phyloP scores from a whole-genome alignment of 23 red algal species.

The Gracilariopsis chorda region DNA sequence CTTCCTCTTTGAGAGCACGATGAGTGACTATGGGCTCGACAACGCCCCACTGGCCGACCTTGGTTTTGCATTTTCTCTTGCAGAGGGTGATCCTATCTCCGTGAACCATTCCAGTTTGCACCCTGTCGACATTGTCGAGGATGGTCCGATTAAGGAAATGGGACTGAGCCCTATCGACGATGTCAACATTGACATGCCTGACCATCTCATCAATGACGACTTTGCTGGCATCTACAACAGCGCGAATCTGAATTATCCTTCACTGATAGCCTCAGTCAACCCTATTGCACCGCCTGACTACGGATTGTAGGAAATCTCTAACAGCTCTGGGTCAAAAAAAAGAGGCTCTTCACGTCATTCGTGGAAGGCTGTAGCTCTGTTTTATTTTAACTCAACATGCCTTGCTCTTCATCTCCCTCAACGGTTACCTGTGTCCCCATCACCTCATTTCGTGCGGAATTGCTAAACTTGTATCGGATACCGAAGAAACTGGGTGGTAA shows the following conservation, averaged over 20 bases:
- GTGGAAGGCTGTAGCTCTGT: not conserved
- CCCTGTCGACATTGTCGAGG: not conserved
- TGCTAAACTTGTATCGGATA: too few species aligned
- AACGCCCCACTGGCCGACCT: conserved; percentile 4
- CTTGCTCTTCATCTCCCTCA: not conserved
- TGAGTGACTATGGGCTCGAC: conserved; percentile 32
- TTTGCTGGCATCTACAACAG: conserved; percentile 29
- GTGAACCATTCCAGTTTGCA: not conserved
- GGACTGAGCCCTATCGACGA: not conserved
- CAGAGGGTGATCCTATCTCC: not conserved
- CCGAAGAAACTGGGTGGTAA: not conserved
- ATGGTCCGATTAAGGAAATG: not conserved
- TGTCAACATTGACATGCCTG: not conserved
- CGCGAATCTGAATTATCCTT: conserved; percentile 21
- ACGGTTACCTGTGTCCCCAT: not conserved
- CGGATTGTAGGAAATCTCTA: conserved; percentile 3
- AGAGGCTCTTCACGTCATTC: too few species aligned
- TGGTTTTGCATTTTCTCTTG: not conserved
- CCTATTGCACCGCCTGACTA: conserved; percentile 47
- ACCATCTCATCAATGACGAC: not conserved
- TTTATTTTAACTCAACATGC: not conserved
- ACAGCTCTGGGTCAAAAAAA: not conserved
- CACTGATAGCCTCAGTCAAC: conserved; percentile 48
- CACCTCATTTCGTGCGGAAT: too few species aligned
- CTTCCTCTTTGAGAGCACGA: conserved; percentile 22